Conservation (phyloP, 1,284 basidiomycete species). For the Ustilago cynodontis region DNA sequence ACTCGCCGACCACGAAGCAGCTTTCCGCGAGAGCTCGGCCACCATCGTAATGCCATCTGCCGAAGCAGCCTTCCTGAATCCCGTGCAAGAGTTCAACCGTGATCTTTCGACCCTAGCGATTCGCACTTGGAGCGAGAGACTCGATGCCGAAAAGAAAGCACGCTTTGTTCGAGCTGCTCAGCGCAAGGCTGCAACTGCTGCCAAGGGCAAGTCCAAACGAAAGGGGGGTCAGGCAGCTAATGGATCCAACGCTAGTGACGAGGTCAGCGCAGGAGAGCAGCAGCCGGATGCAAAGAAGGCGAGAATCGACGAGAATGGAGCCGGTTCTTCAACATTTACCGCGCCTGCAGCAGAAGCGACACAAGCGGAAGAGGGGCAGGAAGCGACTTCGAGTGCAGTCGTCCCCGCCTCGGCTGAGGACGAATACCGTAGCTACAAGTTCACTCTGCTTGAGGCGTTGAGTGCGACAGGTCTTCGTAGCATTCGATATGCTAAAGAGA, state of each 20-base stretch:
- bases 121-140: slow-evolving; percentile 82
- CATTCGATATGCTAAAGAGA: slow-evolving; percentile 97
- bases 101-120: slow-evolving; percentile 93
- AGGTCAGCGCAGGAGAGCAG: neutral
- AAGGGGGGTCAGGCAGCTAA: slow-evolving; percentile 18
- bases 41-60: slow-evolving; percentile 68
- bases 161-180: slow-evolving; percentile 74
- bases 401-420: slow-evolving; percentile 8
- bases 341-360: neutral
- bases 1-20: slow-evolving; percentile 56
- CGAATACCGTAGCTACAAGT: slow-evolving; percentile 76
- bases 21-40: slow-evolving; percentile 66
- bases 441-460: slow-evolving; percentile 91
- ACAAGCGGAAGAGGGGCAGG: neutral
- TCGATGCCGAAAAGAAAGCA: slow-evolving; percentile 78
- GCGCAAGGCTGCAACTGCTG: slow-evolving; percentile 37
- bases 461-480: slow-evolving; percentile 94
- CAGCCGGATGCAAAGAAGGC: slow-evolving; percentile 31
- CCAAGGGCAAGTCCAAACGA: slow-evolving; percentile 51
- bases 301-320: slow-evolving; percentile 12
- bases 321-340: slow-evolving; percentile 4
- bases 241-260: slow-evolving; percentile 1
- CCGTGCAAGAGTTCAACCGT: slow-evolving; percentile 98
- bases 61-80: slow-evolving; percentile 84
- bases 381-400: slow-evolving; percentile 1